These are phyloP conservation scores for Colletotrichum gigasporum DNA, from an alignment of 2,329 filamentous ascomycete genomes.

Conservation along the genomic window DNA sequence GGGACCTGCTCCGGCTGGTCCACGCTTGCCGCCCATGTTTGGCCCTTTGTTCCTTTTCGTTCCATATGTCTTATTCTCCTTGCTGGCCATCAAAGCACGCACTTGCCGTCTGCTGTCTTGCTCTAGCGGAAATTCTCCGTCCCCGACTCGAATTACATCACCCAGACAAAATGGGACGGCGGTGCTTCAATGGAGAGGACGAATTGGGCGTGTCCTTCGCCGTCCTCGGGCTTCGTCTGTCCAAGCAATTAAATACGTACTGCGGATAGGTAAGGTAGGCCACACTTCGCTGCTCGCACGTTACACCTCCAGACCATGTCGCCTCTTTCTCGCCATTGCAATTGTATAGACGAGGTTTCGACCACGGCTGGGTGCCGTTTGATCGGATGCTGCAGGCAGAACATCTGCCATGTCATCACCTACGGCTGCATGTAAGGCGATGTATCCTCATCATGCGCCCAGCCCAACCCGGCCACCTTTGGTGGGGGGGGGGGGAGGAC, in stretches of 20 bases:
- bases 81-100: too few species aligned
- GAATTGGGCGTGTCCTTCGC: not conserved
- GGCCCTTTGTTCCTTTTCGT: not conserved
- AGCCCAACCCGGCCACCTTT: not conserved
- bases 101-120: too few species aligned
- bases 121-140: too few species aligned
- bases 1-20: not conserved
- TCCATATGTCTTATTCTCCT: too few species aligned
- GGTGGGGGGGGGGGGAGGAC: not conserved
- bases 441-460: conserved; percentile 14
- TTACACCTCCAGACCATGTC: not conserved
- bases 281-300: not conserved
- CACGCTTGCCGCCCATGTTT: not conserved
- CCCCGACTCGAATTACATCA: too few species aligned
- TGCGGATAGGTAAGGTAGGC: not conserved
- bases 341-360: conserved; percentile 5
- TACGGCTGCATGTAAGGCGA: not conserved
- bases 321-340: not conserved
- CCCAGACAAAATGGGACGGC: too few species aligned
- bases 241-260: not conserved
- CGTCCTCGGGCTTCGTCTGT: not conserved
- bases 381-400: conserved; percentile 16
- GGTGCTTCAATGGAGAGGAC: too few species aligned
- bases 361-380: conserved; percentile 8
- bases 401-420: conserved; percentile 11